phyloP scores from a whole-genome alignment of 192 early-diverging fungal genomes.

The Entophlyctis helioformis region DNA sequence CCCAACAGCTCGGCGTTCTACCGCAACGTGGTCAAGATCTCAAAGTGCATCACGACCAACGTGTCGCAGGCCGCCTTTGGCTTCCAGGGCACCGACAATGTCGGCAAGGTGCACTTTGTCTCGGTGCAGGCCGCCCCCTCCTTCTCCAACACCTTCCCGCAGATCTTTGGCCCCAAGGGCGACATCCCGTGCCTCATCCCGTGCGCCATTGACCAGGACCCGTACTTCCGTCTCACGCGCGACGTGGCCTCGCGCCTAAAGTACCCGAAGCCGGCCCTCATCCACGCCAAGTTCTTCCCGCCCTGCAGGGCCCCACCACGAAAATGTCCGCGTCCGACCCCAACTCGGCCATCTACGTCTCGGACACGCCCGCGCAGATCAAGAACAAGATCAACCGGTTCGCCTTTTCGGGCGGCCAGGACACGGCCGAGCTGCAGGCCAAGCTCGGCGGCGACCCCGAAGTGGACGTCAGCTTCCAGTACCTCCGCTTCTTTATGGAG shows the following conservation, averaged over 20 bases:
- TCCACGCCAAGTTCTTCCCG: slow-evolving; percentile 94
- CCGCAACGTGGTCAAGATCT: slow-evolving; percentile 80
- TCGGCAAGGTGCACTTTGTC: slow-evolving; percentile 93
- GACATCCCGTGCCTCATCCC: slow-evolving; percentile 96
- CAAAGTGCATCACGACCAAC: slow-evolving; percentile 73
- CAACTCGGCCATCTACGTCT: slow-evolving; percentile 84
- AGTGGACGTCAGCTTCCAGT: slow-evolving; percentile 93
- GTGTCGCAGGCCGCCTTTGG: slow-evolving; percentile 83
- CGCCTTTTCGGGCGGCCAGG: slow-evolving; percentile 89
- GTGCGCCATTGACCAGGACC: slow-evolving; percentile 98
- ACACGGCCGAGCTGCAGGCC: slow-evolving; percentile 73
- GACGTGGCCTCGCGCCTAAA: slow-evolving; percentile 86
- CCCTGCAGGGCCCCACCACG: slow-evolving; percentile 69
- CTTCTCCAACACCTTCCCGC: slow-evolving; percentile 88
- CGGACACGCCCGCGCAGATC: slow-evolving; percentile 81
- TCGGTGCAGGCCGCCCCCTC: slow-evolving; percentile 88
- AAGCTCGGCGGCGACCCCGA: slow-evolving; percentile 79
- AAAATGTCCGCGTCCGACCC: slow-evolving; percentile 93
- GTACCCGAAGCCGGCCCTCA: slow-evolving; percentile 88
- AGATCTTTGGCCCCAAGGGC: slow-evolving; percentile 79
- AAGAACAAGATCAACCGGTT: slow-evolving; percentile 97
- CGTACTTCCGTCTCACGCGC: slow-evolving; percentile 95
- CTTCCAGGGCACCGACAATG: slow-evolving; percentile 61
- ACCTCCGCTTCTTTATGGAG: slow-evolving; percentile 86
- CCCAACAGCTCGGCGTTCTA: slow-evolving; percentile 74